Evolutionary conservation across 2,329 filamentous ascomycete species (phyloP).

Genomic region (Neoscytalidium dimidiatum): DNA sequence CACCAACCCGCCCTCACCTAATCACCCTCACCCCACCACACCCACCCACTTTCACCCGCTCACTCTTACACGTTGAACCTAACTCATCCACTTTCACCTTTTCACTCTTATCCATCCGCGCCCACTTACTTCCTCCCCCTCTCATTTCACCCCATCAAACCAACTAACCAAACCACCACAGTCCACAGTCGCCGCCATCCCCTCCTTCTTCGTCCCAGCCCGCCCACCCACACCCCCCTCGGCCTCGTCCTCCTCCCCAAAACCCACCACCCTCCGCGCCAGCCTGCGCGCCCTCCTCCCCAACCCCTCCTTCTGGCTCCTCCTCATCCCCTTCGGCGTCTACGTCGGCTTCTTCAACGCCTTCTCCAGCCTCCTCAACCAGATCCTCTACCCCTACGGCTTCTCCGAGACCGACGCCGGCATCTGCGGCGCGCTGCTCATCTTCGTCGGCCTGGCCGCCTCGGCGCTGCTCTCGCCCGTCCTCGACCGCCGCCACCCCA

Average conservation of each 20-base stretch:
- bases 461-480: conserved; percentile 78
- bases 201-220: conserved; percentile 79
- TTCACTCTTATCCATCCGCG: too few relatives aligned
- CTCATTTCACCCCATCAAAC: too few relatives aligned
- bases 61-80: too few relatives aligned
- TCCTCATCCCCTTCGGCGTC: conserved; percentile 77
- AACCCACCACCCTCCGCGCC: conserved; percentile 53
- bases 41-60: too few relatives aligned
- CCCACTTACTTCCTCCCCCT: too few relatives aligned
- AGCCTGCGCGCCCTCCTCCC: conserved; percentile 51
- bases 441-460: conserved; percentile 79
- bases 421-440: conserved; percentile 85
- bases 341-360: conserved; percentile 96
- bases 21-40: too few relatives aligned
- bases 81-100: too few relatives aligned
- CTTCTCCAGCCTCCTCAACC: conserved; percentile 82
- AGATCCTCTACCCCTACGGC: conserved; percentile 83
- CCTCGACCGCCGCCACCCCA: conserved; percentile 75
- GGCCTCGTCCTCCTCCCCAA: conserved; percentile 63
- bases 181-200: conserved; percentile 67
- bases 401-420: conserved; percentile 83
- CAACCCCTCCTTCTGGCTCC: conserved; percentile 75
- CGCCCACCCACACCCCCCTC: conserved; percentile 69
- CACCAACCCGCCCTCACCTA: background rate
- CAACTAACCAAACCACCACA: conserved; percentile 29